Evolutionary conservation across 164 flowering plant species (phyloP).

Genomic region (Macadamia tetraphylla): DNA sequence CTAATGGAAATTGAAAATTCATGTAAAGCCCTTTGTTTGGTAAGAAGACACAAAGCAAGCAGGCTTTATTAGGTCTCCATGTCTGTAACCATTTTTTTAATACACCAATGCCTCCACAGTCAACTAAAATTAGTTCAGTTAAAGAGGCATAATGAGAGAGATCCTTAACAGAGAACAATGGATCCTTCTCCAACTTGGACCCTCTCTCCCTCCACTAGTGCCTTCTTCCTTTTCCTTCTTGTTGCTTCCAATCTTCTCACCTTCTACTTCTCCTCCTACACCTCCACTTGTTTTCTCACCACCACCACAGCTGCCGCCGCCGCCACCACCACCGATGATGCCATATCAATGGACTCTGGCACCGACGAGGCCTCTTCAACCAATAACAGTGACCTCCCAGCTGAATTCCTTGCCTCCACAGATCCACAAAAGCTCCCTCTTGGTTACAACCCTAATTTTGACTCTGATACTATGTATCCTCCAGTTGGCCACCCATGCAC

Average conservation of each 20-base stretch:
- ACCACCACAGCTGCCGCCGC: constrained; percentile 1
- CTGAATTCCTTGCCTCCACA: constrained; percentile 36
- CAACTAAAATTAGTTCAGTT: too few relatives aligned
- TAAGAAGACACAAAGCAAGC: too few relatives aligned
- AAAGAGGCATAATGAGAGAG: too few relatives aligned
- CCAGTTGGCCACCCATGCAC: constrained; percentile 49
- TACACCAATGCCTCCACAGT: too few relatives aligned
- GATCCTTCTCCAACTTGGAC: constrained; percentile 15
- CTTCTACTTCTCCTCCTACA: constrained; percentile 24
- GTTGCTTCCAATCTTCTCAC: constrained; percentile 44
- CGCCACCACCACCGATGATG: background rate
- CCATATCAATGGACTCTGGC: background rate
- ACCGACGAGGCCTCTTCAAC: background rate
- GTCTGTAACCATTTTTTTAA: background rate
- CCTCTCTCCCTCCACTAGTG: constrained; percentile 17
- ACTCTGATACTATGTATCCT: constrained; percentile 35
- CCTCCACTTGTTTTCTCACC: constrained; percentile 16
- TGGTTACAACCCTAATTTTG: constrained; percentile 39
- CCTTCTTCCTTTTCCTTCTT: constrained; percentile 37
- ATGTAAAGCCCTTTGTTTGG: too few relatives aligned
- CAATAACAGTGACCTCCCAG: constrained; percentile 19
- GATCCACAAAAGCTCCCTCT: constrained; percentile 40
- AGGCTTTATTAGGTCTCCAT: too few relatives aligned
- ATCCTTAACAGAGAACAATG: constrained; percentile 1
- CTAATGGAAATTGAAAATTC: too few relatives aligned